These are phyloP conservation scores for Rhododendron ferrugineum DNA, from an alignment of 148 eudicot genomes.

Conservation along the genomic window DNA sequence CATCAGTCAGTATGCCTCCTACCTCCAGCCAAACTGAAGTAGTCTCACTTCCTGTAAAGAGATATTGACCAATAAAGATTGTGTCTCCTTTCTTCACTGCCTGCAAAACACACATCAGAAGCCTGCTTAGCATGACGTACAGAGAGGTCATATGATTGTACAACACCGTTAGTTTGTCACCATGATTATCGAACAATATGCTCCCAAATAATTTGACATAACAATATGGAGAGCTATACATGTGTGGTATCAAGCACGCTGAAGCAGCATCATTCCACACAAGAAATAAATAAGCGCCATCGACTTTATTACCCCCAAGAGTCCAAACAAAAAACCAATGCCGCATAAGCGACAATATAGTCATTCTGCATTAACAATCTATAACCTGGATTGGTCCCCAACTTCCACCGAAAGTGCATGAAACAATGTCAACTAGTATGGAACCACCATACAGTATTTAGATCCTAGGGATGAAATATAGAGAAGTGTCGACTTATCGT, in stretches of 20 bases:
- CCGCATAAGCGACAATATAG: background rate
- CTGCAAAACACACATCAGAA: slow-evolving; percentile 37
- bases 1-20: slow-evolving; percentile 19
- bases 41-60: slow-evolving; percentile 96
- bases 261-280: background rate
- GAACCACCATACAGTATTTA: background rate
- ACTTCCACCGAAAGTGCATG: background rate
- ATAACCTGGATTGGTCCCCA: background rate
- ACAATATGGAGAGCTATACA: background rate
- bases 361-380: background rate
- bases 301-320: background rate
- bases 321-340: background rate
- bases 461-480: background rate
- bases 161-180: background rate
- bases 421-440: background rate
- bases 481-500: background rate
- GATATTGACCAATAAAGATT: slow-evolving; percentile 89
- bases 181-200: background rate
- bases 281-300: background rate
- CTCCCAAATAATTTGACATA: background rate
- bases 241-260: background rate
- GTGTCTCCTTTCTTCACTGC: slow-evolving; percentile 94
- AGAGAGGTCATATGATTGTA: background rate
- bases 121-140: slow-evolving; percentile 6
- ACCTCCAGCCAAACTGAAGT: slow-evolving; percentile 99